Evolutionary conservation across 805 yeast genomes (phyloP).

Genomic region (Cyberlindnera suaveolens): DNA sequence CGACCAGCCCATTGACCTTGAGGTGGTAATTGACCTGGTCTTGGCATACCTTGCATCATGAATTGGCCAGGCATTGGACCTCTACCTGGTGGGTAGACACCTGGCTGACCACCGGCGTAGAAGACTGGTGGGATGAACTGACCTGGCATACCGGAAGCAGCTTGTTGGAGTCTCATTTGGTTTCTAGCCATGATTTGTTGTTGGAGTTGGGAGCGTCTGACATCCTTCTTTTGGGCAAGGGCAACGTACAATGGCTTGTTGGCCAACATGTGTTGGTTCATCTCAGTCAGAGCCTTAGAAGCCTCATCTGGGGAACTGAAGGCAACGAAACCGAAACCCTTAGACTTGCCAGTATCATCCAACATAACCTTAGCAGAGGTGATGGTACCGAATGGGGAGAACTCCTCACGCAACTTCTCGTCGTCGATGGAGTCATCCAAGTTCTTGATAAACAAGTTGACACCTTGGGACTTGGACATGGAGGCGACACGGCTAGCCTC

Average conservation of each 20-base stretch:
- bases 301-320: constrained; percentile 98
- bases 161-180: constrained; percentile 97
- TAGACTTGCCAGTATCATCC: constrained; percentile 90
- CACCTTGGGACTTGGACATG: constrained; percentile 92
- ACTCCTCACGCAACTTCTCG: constrained; percentile 86
- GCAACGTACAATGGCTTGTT: constrained; percentile 98
- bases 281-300: constrained; percentile 94
- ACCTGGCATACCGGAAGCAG: constrained; percentile 83
- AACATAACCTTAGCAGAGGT: constrained; percentile 96
- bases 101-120: constrained; percentile 57
- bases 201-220: constrained; percentile 92
- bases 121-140: constrained; percentile 81
- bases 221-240: constrained; percentile 97
- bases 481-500: constrained; percentile 90
- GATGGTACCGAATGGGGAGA: constrained; percentile 88
- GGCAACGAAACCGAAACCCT: constrained; percentile 98
- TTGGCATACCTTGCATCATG: constrained; percentile 62
- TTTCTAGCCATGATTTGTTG: constrained; percentile 98
- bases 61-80: constrained; percentile 79
- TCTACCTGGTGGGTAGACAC: constrained; percentile 81
- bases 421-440: constrained; percentile 90
- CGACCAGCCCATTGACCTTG: constrained; percentile 57
- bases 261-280: constrained; percentile 93
- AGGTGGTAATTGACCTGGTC: constrained; percentile 46
- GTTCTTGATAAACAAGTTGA: constrained; percentile 94